Evolutionary conservation across 805 yeast genomes (phyloP), one percentile per base, ranked within the genome.

Genomic region (Pichia gijzeniarum): DNA sequence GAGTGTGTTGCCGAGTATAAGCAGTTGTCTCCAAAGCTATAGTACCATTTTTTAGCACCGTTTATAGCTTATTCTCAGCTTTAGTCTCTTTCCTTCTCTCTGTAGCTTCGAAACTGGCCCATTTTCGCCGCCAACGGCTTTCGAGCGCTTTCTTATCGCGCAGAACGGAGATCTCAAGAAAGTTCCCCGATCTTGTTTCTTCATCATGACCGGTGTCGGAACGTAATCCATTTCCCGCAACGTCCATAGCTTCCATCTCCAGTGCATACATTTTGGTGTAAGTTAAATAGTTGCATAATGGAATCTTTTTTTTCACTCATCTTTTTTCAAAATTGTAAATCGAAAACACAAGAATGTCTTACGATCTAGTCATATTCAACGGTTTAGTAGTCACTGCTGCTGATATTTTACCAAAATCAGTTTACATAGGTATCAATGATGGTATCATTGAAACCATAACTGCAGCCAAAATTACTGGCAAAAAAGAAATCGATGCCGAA

Each of bases 291-390:
- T 25, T 25, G 28, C 28, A 25, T 25, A 25, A 6, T 25, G 28
- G 10, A 10, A 7, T 25, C 10, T 10, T 25, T 25, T 25, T 25
- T 10, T 10, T 25, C 5, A 7, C n/a, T 16, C 18, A 33, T 16
- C 17, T 33, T 33, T 33, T 33, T 33, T n/a, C 18, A 5, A 18
- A 33, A 16, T 7, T 12, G 19, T n/a, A 33, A 18, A 3, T 19
- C 22, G 2, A 14, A 65, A 74, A 69, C 52, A 73, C 73, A 53
- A 73, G 72, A 48, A 77, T 82, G 82, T 80, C 50, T 3, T 49
- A 18, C 36, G 57, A 58, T 53, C 49, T 60, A 32, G 68, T 63
- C 10, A 56, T 64, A 27, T 53, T 47, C 49, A 63, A 63, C 48
- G 69, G 68, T 9, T 35, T 45, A 18, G 55, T 64, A 5, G 67